Percentiles rank a stretch among this genome's conserved stretches.
phyloP scores from a whole-genome alignment of 2,329 filamentous ascomycete species.

The Cryphonectria radicalis region DNA sequence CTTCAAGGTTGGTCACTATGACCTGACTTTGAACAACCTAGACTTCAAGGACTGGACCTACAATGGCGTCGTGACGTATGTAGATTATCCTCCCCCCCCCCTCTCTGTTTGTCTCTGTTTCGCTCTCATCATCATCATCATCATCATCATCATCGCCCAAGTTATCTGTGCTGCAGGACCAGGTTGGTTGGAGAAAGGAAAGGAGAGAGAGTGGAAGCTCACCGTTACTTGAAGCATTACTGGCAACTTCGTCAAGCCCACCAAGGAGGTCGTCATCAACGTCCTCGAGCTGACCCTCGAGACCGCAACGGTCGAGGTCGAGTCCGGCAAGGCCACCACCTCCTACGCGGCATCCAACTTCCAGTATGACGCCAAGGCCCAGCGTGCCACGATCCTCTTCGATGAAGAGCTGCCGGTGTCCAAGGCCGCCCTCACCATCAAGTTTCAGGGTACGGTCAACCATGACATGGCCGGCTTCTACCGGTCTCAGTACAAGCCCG shows the following conservation, averaged over 20 bases:
- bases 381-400: slow-evolving; percentile 82
- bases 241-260: slow-evolving; percentile 70
- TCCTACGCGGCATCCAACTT: slow-evolving; percentile 67
- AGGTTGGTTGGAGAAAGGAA: not conserved
- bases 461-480: slow-evolving; percentile 99
- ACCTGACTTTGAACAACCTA: slow-evolving; percentile 78
- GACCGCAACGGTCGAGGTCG: slow-evolving; percentile 62
- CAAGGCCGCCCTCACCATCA: slow-evolving; percentile 63
- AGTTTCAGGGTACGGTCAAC: slow-evolving; percentile 79
- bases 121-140: not conserved
- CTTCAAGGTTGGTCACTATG: slow-evolving; percentile 85
- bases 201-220: slow-evolving; percentile 9
- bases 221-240: slow-evolving; percentile 62
- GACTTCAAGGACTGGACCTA: slow-evolving; percentile 78
- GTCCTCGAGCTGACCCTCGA: slow-evolving; percentile 80
- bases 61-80: slow-evolving; percentile 74
- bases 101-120: not conserved
- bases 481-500: slow-evolving; percentile 80
- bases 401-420: slow-evolving; percentile 68
- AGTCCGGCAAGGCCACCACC: slow-evolving; percentile 61
- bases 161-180: not conserved
- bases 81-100: slow-evolving; percentile 14
- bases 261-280: slow-evolving; percentile 82
- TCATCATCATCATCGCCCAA: too few relatives aligned
- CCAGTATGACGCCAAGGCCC: slow-evolving; percentile 79